Evolutionary conservation across 2,329 filamentous ascomycete species (phyloP), one percentile per base, ranked within the genome.

Genomic region (Bertia moriformis): DNA sequence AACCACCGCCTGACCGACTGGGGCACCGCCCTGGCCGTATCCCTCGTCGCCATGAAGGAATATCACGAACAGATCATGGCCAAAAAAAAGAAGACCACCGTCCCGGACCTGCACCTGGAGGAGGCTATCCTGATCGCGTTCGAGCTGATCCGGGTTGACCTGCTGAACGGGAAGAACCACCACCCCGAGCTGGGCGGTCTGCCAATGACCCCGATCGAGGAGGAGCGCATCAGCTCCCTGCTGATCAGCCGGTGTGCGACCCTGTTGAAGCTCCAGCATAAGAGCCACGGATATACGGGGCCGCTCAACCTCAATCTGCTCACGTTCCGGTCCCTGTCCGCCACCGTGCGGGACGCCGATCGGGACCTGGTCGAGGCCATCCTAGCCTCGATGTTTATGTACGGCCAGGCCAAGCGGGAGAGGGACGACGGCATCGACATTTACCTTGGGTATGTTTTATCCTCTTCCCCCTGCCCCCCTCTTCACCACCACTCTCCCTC

Each of bases 241-340:
- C 69, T 98, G 35, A 78, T 96, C 49, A 91, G 87, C 48, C 81
- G 91, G 29, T 81, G 88, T 44, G 84, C 88, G 13, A 87, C 83
- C 39, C 66, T 96, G 42, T 73, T 87, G 39, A 85, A 83, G 51
- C 67, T 96, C 44, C 75, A 78, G 20, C 91, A 98, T 55, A 73
- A 84, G 48, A 69, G 73, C 3, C 88, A 89, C 48, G 91, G 91
- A 19, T 98, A 95, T 59, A 95, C 89, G 2, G 91, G 91, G 1
- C 89, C 91, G 1, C 69, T 98, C 1, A 94, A 87, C 65, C 81
- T 91, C 57, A 87, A 89, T 47, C 68, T 95, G 39, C 69, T 98
- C 32, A 79, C 78, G 18, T 98, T 88, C 64, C 83, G 86, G 43
- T 88, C 86, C 1, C 68, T 96, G 42, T 78, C 86, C 30, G 80